These are phyloP conservation scores for Mortierella sp. DNA, from an alignment of 371 early-diverging fungal species.

Conservation along the genomic window DNA sequence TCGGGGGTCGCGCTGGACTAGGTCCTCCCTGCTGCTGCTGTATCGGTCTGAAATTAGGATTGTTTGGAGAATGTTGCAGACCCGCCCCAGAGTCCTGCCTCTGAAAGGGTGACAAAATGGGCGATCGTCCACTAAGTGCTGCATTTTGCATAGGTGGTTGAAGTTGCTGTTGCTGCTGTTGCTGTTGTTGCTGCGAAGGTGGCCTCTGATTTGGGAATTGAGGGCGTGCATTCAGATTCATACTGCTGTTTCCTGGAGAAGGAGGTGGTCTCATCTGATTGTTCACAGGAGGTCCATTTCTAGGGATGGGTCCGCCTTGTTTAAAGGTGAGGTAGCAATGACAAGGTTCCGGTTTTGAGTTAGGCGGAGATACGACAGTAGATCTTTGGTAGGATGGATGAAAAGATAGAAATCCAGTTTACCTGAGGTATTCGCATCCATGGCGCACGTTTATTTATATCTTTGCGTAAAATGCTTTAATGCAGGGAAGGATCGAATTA, in stretches of 20 bases:
- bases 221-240: slow-evolving; percentile 34
- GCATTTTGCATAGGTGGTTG: slow-evolving; percentile 23
- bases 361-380: neutral
- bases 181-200: slow-evolving; percentile 29
- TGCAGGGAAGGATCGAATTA: neutral
- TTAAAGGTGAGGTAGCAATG: neutral
- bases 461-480: neutral
- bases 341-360: neutral
- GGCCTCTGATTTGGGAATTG: slow-evolving; percentile 35
- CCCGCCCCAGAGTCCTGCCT: slow-evolving; percentile 29
- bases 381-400: neutral
- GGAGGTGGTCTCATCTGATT: slow-evolving; percentile 42
- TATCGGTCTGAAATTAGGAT: slow-evolving; percentile 12
- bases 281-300: slow-evolving; percentile 33
- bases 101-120: slow-evolving; percentile 46
- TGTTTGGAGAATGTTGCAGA: slow-evolving; percentile 18
- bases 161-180: slow-evolving; percentile 31
- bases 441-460: slow-evolving; percentile 10
- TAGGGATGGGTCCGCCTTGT: slow-evolving; percentile 26
- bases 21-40: slow-evolving; percentile 23
- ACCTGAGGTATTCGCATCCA: slow-evolving; percentile 25
- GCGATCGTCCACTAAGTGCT: slow-evolving; percentile 31
- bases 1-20: slow-evolving; percentile 20
- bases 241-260: slow-evolving; percentile 31
- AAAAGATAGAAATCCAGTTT: neutral